Base-by-base conservation (phyloP, 2,329 filamentous ascomycete species). In the Aspergillus floridensis region DNA sequence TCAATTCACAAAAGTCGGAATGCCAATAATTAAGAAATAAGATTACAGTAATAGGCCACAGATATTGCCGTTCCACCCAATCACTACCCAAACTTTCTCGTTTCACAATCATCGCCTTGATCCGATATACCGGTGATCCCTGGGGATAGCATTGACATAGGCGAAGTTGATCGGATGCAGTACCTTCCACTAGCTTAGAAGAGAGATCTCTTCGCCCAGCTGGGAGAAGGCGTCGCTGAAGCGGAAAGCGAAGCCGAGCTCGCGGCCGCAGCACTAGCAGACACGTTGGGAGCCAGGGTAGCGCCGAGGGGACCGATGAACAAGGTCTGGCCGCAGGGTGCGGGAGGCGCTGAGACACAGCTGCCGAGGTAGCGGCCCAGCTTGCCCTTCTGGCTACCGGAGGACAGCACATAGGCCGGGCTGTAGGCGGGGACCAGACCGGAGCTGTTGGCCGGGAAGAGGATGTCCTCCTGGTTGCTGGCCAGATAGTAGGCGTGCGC, bases 341-440 rank as follows among this genome's bases (percentile, higher is more conserved):
- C 58, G 5, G 59, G 8, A 2, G 70, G 70, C 8, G 66, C 59
- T 21, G 62, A 55, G 8, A 71, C 66, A 21, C 70, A 72, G 21
- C 56, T 58, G 14, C 57, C 48, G 51, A 72, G 53, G 57, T 65
- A 71, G 26, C 51, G 26, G 16, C 70, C 70, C 3, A 72, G 62
- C 44, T 63, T 63, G 10, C 70, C 70, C 19, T 66, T 62, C 47
- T 64, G 31, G 52, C 62, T 66, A 3, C 62, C 61, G 5, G 55
- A 32, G n/a, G 57, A 55, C 31, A 72, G 62, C 3, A 72, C 59
- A 51, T 67, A 64, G 11, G 48, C 56, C 0, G 70, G 70, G 5
- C 59, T 59, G 47, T 66, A 72, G 3, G 70, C 70, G 6, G 63
- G 57, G 14, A 69, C 46, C 44, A 71, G 50, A 2, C 66, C 66